Conservation (phyloP, 129 eudicot species). For the Arctium minus region DNA sequence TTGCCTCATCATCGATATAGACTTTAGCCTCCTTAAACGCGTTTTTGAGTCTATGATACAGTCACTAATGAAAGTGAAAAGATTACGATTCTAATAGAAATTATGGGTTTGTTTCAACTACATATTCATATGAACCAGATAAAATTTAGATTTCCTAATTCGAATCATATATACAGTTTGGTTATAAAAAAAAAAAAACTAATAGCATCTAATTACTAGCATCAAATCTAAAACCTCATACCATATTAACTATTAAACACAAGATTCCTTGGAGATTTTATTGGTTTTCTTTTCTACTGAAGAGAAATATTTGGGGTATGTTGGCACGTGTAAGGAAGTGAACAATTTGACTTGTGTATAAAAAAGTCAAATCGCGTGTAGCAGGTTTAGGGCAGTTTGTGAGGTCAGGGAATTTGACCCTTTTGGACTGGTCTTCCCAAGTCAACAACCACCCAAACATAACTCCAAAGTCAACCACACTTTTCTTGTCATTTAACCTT, state of each 20-base stretch:
- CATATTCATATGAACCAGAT: not conserved
- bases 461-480: not conserved
- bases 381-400: constrained; percentile 32
- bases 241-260: not conserved
- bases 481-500: not conserved
- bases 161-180: too few species aligned
- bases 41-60: not conserved
- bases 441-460: constrained; percentile 21
- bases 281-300: not conserved
- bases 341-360: constrained; percentile 17
- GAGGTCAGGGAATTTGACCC: constrained; percentile 48
- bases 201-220: too few species aligned
- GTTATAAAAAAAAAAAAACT: too few species aligned
- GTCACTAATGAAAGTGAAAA: not conserved
- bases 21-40: not conserved
- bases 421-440: constrained; percentile 15
- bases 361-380: constrained; percentile 36
- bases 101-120: not conserved
- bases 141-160: too few species aligned
- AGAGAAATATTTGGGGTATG: not conserved
- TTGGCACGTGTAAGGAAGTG: constrained; percentile 13
- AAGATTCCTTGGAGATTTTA: not conserved
- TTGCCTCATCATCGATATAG: too few species aligned
- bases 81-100: not conserved
- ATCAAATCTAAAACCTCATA: not conserved